These are phyloP conservation scores for Lathyrus oleraceus DNA, from an alignment of 306 rosid genomes.

Conservation along the genomic window DNA sequence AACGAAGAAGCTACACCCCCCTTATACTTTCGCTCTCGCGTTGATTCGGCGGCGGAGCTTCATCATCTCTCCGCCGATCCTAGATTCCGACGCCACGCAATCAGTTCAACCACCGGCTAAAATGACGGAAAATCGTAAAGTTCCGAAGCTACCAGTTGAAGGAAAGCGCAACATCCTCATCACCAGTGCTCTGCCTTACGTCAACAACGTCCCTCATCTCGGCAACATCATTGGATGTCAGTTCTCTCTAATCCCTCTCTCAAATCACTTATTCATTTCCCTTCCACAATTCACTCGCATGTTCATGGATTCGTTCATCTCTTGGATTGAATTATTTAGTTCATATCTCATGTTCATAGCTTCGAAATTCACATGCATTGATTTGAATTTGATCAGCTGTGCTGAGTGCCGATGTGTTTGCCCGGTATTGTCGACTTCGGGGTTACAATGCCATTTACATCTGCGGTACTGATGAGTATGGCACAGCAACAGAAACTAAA, in stretches of 20 bases:
- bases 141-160: constrained; percentile 65
- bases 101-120: background rate
- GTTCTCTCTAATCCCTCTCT: background rate
- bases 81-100: background rate
- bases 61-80: background rate
- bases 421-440: constrained; percentile 84
- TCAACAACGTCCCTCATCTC: constrained; percentile 96
- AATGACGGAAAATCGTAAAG: constrained; percentile 33
- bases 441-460: constrained; percentile 81
- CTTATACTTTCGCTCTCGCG: background rate
- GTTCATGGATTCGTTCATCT: background rate
- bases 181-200: constrained; percentile 95
- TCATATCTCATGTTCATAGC: background rate
- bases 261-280: background rate
- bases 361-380: background rate
- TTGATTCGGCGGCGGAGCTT: constrained; percentile 22
- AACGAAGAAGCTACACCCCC: background rate
- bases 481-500: constrained; percentile 94
- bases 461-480: constrained; percentile 94
- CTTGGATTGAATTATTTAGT: background rate
- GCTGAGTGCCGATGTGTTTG: constrained; percentile 92
- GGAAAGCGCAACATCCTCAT: constrained; percentile 89
- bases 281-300: background rate
- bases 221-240: constrained; percentile 90
- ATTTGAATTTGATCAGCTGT: constrained; percentile 54